Percentiles rank a stretch among this genome's conserved stretches.
These are phyloP conservation scores for Microthyrium microscopicum DNA, from an alignment of 2,329 filamentous ascomycete genomes.

Conservation along the genomic window DNA sequence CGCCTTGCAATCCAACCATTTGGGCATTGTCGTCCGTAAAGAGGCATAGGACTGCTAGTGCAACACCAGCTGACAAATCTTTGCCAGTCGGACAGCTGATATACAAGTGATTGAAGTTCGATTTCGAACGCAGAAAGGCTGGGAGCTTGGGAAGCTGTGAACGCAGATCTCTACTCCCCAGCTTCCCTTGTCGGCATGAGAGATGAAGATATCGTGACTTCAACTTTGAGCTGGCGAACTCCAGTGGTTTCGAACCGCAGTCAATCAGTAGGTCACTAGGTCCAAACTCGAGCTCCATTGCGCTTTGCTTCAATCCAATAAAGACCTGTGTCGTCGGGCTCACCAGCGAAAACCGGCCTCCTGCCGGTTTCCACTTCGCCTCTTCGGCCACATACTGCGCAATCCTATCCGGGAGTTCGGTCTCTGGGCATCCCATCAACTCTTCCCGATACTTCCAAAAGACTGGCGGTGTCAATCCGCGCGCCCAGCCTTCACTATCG, in stretches of 20 bases:
- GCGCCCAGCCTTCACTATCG: conserved; percentile 85
- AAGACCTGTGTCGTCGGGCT: conserved; percentile 24
- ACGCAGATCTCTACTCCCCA: conserved; percentile 71
- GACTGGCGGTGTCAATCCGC: conserved; percentile 55
- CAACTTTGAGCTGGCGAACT: conserved; percentile 12
- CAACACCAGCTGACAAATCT: conserved; percentile 64
- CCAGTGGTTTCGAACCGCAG: conserved; percentile 27
- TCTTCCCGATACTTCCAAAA: conserved; percentile 58
- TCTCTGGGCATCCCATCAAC: conserved; percentile 48
- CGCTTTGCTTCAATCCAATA: conserved; percentile 23
- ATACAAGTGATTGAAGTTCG: conserved; percentile 20
- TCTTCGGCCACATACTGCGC: conserved; percentile 19
- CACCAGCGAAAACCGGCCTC: no score
- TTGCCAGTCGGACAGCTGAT: conserved; percentile 62
- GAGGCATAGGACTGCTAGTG: conserved; percentile 60
- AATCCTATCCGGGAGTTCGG: conserved; percentile 40
- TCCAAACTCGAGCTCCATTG: conserved; percentile 21
- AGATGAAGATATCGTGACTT: conserved; percentile 38
- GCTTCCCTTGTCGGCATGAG: conserved; percentile 53
- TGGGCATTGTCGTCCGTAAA: conserved; percentile 50
- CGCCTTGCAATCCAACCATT: conserved; percentile 3
- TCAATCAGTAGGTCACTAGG: conserved; percentile 23
- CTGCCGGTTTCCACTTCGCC: conserved; percentile 17
- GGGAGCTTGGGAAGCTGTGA: conserved; percentile 48
- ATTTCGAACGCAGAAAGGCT: conserved; percentile 31